Conservation (phyloP, 2,329 filamentous ascomycete genomes). For the Amesomyces nigricolor region DNA sequence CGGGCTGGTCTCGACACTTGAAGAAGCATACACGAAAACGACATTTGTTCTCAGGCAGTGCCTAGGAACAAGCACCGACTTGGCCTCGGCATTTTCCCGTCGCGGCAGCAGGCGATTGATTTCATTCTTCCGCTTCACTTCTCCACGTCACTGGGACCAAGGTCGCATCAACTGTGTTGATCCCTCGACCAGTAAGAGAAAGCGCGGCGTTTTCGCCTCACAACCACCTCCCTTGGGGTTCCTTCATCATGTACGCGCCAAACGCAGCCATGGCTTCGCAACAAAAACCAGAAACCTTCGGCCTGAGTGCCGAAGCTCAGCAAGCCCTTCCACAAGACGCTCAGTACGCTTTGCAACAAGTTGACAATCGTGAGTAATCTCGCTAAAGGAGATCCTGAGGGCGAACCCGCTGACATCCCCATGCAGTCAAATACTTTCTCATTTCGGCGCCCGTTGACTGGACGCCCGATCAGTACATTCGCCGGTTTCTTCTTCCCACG, state of each 20-base stretch:
- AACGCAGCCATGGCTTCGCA: constrained; percentile 83
- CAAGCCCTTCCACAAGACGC: constrained; percentile 94
- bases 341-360: constrained; percentile 94
- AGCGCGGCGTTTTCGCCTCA: constrained; percentile 5
- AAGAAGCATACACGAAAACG: constrained; percentile 16
- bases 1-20: constrained; percentile 29
- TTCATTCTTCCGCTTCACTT: background rate
- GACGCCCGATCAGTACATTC: constrained; percentile 93
- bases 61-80: constrained; percentile 16
- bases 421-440: constrained; percentile 94
- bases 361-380: constrained; percentile 78
- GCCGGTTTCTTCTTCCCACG: constrained; percentile 88
- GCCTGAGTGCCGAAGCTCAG: constrained; percentile 95
- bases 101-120: background rate
- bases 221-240: constrained; percentile 2
- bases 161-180: constrained; percentile 27
- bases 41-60: constrained; percentile 24
- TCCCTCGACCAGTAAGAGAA: constrained; percentile 7
- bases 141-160: constrained; percentile 10
- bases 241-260: constrained; percentile 63
- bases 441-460: constrained; percentile 98
- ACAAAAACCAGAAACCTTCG: constrained; percentile 97
- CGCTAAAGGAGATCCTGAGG: background rate
- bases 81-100: background rate
- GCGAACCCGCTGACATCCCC: constrained; percentile 8